Evolutionary conservation across 441 rosid genomes (phyloP), one percentile per base, ranked within the genome.

Genomic region (Manihot esculenta): DNA sequence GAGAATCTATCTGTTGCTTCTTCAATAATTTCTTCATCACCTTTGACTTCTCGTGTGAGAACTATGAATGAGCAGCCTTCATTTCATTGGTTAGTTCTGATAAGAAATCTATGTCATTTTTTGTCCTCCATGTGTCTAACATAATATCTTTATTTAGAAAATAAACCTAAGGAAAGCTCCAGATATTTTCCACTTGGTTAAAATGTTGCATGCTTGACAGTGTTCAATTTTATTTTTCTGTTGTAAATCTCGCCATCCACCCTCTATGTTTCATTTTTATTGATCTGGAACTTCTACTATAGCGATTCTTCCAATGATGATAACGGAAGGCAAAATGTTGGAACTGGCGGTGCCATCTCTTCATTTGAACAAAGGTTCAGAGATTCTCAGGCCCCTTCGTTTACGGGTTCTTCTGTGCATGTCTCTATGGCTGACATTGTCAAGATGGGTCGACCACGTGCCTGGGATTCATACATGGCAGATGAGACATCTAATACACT

Each of bases 361-460:
- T 72, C 80, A 50, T 72, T 77, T 58, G 61, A 57, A 35, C 79
- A 76, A 68, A 42, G 53, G 12, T 68, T 76, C 42, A 14, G 55
- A 53, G 75, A 68, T 45, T 62, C 71, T 47, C 83, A 81, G 64
- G 42, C 82, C 57, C 33, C 77, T 58, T 68, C 75, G 82, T 21
- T 60, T 2, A 77, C 74, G 44, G 70, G 72, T 66, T 18, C 81
- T 63, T 24, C 69, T 24, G 83, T 80, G 41, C 79, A 78, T 69
- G 68, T 73, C 69, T 74, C 87, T 60, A 72, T 80, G 83, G 85
- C 80, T 69, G 84, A 81, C 50, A 70, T 81, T 58, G 84, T 79
- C 50, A 80, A 64, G 78, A 71, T 78, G 81, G 83, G 84, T 60
- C 56, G 62, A 69, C 70, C 69, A 45, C 54, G 54, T 30, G 66